A percentile compares a stretch with the other conserved stretches of the same genome.
Evolutionary conservation across 2,329 filamentous ascomycete genomes (phyloP).

Genomic region (Plenodomus biglobosus): DNA sequence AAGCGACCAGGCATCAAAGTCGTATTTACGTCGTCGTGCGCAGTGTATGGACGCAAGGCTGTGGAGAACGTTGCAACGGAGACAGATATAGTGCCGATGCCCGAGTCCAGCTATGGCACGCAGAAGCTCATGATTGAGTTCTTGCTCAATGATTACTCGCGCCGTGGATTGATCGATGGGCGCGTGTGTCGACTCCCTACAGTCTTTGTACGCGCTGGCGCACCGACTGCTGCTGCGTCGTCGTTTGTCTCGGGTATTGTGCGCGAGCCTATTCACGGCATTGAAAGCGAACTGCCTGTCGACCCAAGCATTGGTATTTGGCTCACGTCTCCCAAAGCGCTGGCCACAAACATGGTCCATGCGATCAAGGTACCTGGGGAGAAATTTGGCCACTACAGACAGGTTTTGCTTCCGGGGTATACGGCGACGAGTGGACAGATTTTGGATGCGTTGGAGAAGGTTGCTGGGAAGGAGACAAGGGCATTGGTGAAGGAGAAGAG

Average conservation of each 20-base stretch:
- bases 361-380: conserved; percentile 54
- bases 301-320: conserved; percentile 57
- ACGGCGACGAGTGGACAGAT: conserved; percentile 59
- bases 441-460: conserved; percentile 57
- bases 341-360: conserved; percentile 58
- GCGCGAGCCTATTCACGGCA: conserved; percentile 61
- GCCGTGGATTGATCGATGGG: conserved; percentile 60
- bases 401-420: conserved; percentile 58
- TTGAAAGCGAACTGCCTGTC: conserved; percentile 55
- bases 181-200: conserved; percentile 63
- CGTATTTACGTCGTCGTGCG: conserved; percentile 64
- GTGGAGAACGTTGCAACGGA: conserved; percentile 45
- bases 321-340: conserved; percentile 58
- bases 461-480: conserved; percentile 57
- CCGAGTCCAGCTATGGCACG: conserved; percentile 63
- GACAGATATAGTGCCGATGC: conserved; percentile 57
- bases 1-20: conserved; percentile 58
- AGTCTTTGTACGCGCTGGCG: conserved; percentile 62
- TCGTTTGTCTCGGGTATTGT: conserved; percentile 67
- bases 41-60: conserved; percentile 63
- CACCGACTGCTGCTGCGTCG: conserved; percentile 62
- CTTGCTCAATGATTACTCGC: conserved; percentile 64
- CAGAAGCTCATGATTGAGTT: conserved; percentile 65
- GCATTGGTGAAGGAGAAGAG: conserved; percentile 56
- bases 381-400: conserved; percentile 54